Conservation (phyloP, 208 protist species). For the Trypanosoma theileri region DNA sequence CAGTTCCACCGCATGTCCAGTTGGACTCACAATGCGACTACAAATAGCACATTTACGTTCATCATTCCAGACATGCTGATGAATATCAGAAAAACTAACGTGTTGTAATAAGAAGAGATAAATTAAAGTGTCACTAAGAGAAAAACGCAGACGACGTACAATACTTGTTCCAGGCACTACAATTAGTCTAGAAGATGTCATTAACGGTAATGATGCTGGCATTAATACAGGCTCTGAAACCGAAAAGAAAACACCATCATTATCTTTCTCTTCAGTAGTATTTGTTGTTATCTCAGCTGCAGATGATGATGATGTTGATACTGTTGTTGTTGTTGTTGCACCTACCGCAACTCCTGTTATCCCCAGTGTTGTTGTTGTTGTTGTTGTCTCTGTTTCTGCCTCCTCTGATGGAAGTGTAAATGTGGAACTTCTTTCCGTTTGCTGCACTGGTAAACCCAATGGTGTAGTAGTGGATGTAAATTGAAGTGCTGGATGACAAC, state of each 20-base stretch:
- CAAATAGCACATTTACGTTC: constrained; percentile 63
- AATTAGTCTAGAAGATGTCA: constrained; percentile 6
- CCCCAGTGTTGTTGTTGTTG: not conserved
- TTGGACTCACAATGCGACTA: constrained; percentile 58
- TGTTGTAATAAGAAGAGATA: constrained; percentile 73
- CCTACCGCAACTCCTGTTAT: no score
- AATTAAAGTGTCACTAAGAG: constrained; percentile 38
- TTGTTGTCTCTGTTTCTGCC: not conserved
- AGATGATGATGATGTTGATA: not conserved
- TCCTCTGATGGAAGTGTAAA: not conserved
- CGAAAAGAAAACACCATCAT: constrained; percentile 15
- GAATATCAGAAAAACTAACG: constrained; percentile 54
- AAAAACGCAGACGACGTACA: constrained; percentile 10
- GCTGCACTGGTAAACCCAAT: not conserved
- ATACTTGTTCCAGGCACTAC: not conserved
- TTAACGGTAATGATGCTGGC: not conserved
- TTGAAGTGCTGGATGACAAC: constrained; percentile 7
- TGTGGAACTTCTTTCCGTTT: not conserved
- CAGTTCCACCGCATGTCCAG: constrained; percentile 57
- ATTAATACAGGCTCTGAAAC: not conserved
- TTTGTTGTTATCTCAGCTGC: not conserved
- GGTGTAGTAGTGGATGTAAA: not conserved
- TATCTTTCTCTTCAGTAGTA: not conserved
- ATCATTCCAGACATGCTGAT: constrained; percentile 42
- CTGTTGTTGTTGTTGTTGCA: not conserved